Conservation (phyloP, 805 yeast species). For the Sugiyamaella qingdaonensis region DNA sequence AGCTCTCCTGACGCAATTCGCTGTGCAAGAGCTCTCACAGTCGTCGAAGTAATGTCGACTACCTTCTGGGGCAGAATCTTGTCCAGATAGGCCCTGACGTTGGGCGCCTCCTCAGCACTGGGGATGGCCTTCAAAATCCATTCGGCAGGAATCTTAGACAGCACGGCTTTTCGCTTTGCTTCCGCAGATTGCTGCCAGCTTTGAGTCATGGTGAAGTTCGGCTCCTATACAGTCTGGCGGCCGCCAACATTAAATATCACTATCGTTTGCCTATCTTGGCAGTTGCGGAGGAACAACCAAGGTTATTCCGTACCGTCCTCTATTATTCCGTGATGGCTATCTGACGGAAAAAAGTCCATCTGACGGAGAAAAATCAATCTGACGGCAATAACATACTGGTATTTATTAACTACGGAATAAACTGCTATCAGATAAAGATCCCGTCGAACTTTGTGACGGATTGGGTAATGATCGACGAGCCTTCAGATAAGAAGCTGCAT, state of each 20-base stretch:
- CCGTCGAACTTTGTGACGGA: too few relatives aligned
- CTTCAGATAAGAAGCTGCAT: too few relatives aligned
- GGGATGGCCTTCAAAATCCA: slow-evolving; percentile 12
- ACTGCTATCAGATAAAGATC: neutral
- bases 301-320: too few relatives aligned
- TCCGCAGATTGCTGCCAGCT: slow-evolving; percentile 12
- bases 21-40: slow-evolving; percentile 5
- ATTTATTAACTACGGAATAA: neutral
- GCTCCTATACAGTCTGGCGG: too few relatives aligned
- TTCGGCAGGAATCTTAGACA: slow-evolving; percentile 10
- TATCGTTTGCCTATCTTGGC: neutral
- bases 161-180: slow-evolving; percentile 8
- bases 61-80: slow-evolving; percentile 9
- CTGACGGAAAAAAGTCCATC: too few relatives aligned
- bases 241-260: neutral
- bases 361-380: too few relatives aligned
- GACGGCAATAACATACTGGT: too few relatives aligned
- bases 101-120: slow-evolving; percentile 11
- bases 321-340: too few relatives aligned
- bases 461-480: too few relatives aligned
- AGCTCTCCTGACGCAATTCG: slow-evolving; percentile 31
- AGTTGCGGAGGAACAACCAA: too few relatives aligned
- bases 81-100: slow-evolving; percentile 10
- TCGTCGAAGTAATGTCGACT: slow-evolving; percentile 6
- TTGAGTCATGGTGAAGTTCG: slow-evolving; percentile 1